These are phyloP conservation scores for Penicillium italicum DNA, from an alignment of 2,329 filamentous ascomycete species.

Conservation along the genomic window DNA sequence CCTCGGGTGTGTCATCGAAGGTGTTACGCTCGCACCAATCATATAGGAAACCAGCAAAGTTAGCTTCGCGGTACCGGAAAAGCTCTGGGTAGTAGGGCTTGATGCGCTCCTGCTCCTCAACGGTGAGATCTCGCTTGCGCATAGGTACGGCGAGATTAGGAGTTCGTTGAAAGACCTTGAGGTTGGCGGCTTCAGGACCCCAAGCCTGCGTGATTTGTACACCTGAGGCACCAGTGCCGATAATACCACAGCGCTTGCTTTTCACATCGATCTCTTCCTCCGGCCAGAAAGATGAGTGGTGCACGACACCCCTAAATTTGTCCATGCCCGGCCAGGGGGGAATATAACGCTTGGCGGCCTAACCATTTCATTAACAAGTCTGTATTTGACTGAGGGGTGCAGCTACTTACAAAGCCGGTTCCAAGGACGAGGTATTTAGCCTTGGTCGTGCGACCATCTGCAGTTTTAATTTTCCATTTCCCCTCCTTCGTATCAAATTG, in stretches of 20 bases:
- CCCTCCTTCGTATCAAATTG: constrained; percentile 37
- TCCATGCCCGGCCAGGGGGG: constrained; percentile 39
- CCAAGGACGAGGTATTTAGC: constrained; percentile 47
- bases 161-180: constrained; percentile 64
- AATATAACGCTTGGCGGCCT: constrained; percentile 42
- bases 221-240: constrained; percentile 55
- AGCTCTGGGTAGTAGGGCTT: constrained; percentile 50
- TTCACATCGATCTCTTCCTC: constrained; percentile 45
- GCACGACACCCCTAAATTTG: constrained; percentile 50
- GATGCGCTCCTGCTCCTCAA: constrained; percentile 49
- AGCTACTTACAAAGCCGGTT: constrained; percentile 41
- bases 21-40: constrained; percentile 54
- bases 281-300: constrained; percentile 58
- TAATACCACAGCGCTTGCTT: constrained; percentile 50
- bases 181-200: constrained; percentile 50
- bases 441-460: constrained; percentile 39
- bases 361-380: background rate
- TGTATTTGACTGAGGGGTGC: background rate
- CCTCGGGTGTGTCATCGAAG: constrained; percentile 52
- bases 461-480: constrained; percentile 46
- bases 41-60: constrained; percentile 59
- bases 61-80: constrained; percentile 52
- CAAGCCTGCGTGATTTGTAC: constrained; percentile 59
- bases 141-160: constrained; percentile 64
- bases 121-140: constrained; percentile 49